Evolutionary conservation across 164 flowering plant genomes (phyloP), one percentile per base, ranked within the genome.

Genomic region (Aristolochia contorta): DNA sequence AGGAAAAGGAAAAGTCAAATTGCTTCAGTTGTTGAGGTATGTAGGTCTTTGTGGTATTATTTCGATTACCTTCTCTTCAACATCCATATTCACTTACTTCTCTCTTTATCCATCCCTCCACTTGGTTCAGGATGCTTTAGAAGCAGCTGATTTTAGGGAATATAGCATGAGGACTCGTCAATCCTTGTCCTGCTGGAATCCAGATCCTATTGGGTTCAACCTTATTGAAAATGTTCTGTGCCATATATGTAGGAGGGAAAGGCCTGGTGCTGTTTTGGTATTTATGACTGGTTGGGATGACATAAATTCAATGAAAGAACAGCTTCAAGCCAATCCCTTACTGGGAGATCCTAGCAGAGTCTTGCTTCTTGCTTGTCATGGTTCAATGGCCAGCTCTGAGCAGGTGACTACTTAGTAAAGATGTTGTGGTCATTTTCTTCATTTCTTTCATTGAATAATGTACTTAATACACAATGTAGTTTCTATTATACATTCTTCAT

Each of bases 261-360:
- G 67, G 47, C 86, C 93, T 46, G 99, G 97, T 68, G 96, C 96
- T 69, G 69, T 94, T 70, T 75, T 94, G 66, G 95, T 94, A 49
- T 94, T 94, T 74, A 78, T 94, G 97, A 94, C 97, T 57, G 99
- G 97, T 6, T 94, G 99, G 99, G 99, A 94, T 74, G 99, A 94
- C 77, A 91, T 94, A 66, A 87, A 79, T 68, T 76, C 91, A 63
- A 69, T 91, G 57, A 94, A 84, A 67, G 96, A 94, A 25, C 83
- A 91, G 79, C 93, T 91, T 19, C 89, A 76, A 71, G 68, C 80
- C 53, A 80, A 94, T 80, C 79, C 82, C 61, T 60, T 81, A 3
- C 66, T 94, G 59, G 97, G 99, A 68, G 93, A 94, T 80, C 77
- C 89, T 53, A 78, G 69, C 58, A 81, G 70, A 57, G 96, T 89